A percentile compares a stretch with the other conserved stretches of the same genome.
phyloP scores from a whole-genome alignment of 2,329 filamentous ascomycete genomes.

The Moelleriella libera region DNA sequence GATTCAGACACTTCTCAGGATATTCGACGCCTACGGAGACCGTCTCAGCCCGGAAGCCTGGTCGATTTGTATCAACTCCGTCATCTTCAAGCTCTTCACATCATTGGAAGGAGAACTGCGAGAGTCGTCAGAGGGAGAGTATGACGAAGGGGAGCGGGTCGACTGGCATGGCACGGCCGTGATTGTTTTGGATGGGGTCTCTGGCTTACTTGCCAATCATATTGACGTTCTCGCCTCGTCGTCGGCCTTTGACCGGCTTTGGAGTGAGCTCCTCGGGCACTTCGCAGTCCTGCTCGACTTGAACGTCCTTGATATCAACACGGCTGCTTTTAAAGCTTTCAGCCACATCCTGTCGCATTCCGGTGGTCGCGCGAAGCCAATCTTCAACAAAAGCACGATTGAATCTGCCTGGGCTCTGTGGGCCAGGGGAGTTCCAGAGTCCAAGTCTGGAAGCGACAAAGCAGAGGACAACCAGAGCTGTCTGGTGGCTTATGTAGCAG shows the following conservation, averaged over 20 bases:
- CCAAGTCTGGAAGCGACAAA: conserved; percentile 19
- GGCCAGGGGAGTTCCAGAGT: conserved; percentile 48
- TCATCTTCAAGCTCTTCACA: conserved; percentile 65
- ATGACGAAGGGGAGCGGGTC: conserved; percentile 27
- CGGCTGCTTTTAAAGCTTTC: conserved; percentile 55
- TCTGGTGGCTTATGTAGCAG: conserved; percentile 69
- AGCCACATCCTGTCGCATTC: conserved; percentile 45
- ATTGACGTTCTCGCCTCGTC: conserved; percentile 57
- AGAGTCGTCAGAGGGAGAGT: conserved; percentile 19
- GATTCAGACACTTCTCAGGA: conserved; percentile 79
- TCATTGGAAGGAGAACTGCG: conserved; percentile 48
- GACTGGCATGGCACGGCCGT: conserved; percentile 66
- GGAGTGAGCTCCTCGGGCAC: conserved; percentile 59
- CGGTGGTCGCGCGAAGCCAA: conserved; percentile 24
- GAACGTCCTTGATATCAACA: conserved; percentile 54
- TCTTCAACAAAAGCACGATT: conserved; percentile 37
- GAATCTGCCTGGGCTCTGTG: conserved; percentile 56
- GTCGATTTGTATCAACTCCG: conserved; percentile 67
- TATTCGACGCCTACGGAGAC: conserved; percentile 83
- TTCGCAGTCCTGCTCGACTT: conserved; percentile 52
- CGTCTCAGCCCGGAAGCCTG: conserved; percentile 65
- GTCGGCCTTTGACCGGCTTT: conserved; percentile 54
- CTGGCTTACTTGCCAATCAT: conserved; percentile 61
- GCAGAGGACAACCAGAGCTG: conserved; percentile 66
- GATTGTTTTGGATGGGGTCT: conserved; percentile 59